Evolutionary conservation across 2,329 filamentous ascomycete genomes (phyloP), one percentile per base, ranked within the genome.

Genomic region (Onygena corvina): DNA sequence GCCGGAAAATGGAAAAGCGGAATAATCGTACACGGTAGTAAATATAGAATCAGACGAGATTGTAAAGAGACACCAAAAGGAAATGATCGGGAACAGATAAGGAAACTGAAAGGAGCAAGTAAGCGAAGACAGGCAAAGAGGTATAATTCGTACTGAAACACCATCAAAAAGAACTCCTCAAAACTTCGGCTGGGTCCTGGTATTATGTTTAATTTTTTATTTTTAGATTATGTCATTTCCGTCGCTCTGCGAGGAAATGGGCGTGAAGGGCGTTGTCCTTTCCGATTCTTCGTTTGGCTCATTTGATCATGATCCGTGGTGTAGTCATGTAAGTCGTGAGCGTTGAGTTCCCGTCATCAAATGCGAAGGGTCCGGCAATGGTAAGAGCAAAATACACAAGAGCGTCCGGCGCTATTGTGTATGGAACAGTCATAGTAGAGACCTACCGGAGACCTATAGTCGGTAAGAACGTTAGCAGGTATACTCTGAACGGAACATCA

Each of bases 321-420:
- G 25, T 4, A 16, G 16, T 20, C 11, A 31, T 46, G 4, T 23
- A 46, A 34, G 29, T 46, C 44, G 44, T 30, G 14, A 46, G 16
- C 14, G 14, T 12, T 12, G 21, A 14, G 25, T 27, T 6, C 21
- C 16, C 38, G 27, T 31, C 20, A 34, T 34, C 30, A 46, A 14
- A 16, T 46, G 44, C 30, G 44, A 20, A 46, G 27, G 18, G 44
- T 46, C 14, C 14, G 44, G 12, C 21, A n/a, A 29, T 18, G 16
- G 14, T 11, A 30, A 31, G 27, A 34, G 44, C 44, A 46, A 46
- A 46, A 46, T 46, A 34, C 20, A 46, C 44, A 46, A 34, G 16
- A 46, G 44, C 44, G 12, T 31, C 44, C 44, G 33, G 44, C 44
- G 30, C 27, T 46, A 31, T 21, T 31, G 44, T 46, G 20, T 8